Percentiles rank a stretch among this genome's conserved stretches.
Evolutionary conservation across 805 yeast genomes (phyloP).

Genomic region (Candida taoyuanica): DNA sequence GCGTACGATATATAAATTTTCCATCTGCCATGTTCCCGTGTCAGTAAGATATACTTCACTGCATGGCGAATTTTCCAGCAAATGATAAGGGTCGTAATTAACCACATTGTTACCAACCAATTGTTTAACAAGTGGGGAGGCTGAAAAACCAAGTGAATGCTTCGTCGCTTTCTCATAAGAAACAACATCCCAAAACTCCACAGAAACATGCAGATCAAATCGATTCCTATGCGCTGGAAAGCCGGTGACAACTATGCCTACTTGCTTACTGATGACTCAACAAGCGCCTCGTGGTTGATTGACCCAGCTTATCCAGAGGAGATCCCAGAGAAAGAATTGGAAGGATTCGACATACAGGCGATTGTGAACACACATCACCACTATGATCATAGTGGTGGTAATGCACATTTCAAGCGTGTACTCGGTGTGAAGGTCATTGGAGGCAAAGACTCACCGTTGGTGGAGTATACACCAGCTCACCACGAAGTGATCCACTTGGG

Average conservation of each 20-base stretch:
- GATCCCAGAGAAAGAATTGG: constrained; percentile 39
- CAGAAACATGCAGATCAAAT: constrained; percentile 71
- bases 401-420: constrained; percentile 34
- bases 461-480: constrained; percentile 66
- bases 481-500: constrained; percentile 62
- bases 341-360: constrained; percentile 50
- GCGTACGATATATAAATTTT: too few species aligned
- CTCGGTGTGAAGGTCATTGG: constrained; percentile 63
- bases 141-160: too few species aligned
- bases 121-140: too few species aligned
- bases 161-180: background rate
- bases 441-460: constrained; percentile 76
- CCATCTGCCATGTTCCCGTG: too few species aligned
- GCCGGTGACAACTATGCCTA: constrained; percentile 89
- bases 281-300: constrained; percentile 73
- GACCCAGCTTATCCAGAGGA: constrained; percentile 92
- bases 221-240: constrained; percentile 94
- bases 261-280: constrained; percentile 59
- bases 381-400: constrained; percentile 92
- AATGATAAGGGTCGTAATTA: too few species aligned
- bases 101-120: too few species aligned
- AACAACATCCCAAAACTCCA: background rate
- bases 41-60: too few species aligned
- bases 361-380: constrained; percentile 97
- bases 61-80: too few species aligned